These are phyloP conservation scores for Halteria grandinella DNA, from an alignment of 73 alveolate species.

Conservation along the genomic window DNA sequence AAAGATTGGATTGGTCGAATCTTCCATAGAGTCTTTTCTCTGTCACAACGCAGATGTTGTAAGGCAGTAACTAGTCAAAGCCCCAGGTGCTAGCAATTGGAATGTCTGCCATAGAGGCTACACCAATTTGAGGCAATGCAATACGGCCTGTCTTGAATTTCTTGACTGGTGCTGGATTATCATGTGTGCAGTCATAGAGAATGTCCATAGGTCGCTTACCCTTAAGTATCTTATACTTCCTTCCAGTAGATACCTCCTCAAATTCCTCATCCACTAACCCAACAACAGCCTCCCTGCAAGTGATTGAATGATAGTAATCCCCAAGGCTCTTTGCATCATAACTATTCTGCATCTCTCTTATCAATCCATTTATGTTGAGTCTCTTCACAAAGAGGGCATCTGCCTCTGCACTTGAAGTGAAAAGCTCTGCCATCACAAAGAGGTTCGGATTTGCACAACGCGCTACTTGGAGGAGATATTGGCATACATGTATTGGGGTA, in stretches of 20 bases:
- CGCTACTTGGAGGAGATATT: slow-evolving; percentile 88
- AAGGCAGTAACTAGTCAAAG: slow-evolving; percentile 85
- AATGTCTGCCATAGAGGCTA: slow-evolving; percentile 76
- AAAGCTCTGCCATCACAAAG: slow-evolving; percentile 93
- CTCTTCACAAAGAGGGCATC: slow-evolving; percentile 87
- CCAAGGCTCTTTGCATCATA: slow-evolving; percentile 64
- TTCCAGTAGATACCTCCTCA: slow-evolving; percentile 65
- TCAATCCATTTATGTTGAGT: slow-evolving; percentile 88
- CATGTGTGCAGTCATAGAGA: slow-evolving; percentile 96
- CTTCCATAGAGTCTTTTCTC: slow-evolving; percentile 85
- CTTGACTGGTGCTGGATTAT: slow-evolving; percentile 86
- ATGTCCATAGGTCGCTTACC: slow-evolving; percentile 78
- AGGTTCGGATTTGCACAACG: slow-evolving; percentile 89
- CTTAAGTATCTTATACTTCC: slow-evolving; percentile 61
- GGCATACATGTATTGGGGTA: slow-evolving; percentile 91
- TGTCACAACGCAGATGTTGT: slow-evolving; percentile 85
- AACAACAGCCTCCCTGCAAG: slow-evolving; percentile 76
- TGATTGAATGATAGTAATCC: slow-evolving; percentile 69
- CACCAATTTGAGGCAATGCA: slow-evolving; percentile 82
- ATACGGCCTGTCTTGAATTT: slow-evolving; percentile 77
- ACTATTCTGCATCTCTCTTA: slow-evolving; percentile 86
- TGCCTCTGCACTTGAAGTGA: slow-evolving; percentile 84
- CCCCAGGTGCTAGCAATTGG: slow-evolving; percentile 95
- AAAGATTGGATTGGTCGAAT: not conserved
- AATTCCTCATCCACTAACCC: slow-evolving; percentile 79